Evolutionary conservation across 208 protist genomes (phyloP).

Genomic region (Herpetomonas tarakana): DNA sequence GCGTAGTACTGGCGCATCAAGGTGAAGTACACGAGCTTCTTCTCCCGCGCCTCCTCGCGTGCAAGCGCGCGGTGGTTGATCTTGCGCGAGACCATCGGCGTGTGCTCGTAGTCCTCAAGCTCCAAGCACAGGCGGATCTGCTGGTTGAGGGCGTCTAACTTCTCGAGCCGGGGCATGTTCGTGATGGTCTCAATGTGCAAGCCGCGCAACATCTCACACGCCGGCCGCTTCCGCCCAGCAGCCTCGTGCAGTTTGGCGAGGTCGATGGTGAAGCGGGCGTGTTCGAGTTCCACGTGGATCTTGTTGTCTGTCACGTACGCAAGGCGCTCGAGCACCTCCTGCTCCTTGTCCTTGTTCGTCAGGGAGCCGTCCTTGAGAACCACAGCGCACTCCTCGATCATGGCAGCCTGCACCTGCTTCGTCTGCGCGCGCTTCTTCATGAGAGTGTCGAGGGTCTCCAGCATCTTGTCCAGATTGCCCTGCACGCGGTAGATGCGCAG

Average conservation of each 20-base stretch:
- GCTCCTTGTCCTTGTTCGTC: slow-evolving; percentile 29
- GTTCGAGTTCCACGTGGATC: slow-evolving; percentile 96
- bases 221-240: slow-evolving; percentile 86
- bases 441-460: slow-evolving; percentile 83
- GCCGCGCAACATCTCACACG: slow-evolving; percentile 92
- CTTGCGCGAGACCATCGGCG: slow-evolving; percentile 93
- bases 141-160: slow-evolving; percentile 94
- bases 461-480: slow-evolving; percentile 74
- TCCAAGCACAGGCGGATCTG: slow-evolving; percentile 95
- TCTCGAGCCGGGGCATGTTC: slow-evolving; percentile 96
- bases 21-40: slow-evolving; percentile 83
- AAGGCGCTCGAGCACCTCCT: slow-evolving; percentile 90
- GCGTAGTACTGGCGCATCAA: slow-evolving; percentile 90
- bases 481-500: slow-evolving; percentile 87
- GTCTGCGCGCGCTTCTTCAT: slow-evolving; percentile 94
- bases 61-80: slow-evolving; percentile 86
- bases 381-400: slow-evolving; percentile 86
- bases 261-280: slow-evolving; percentile 92
- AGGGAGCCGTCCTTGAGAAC: slow-evolving; percentile 58
- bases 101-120: slow-evolving; percentile 93
- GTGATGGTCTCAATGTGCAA: slow-evolving; percentile 97
- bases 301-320: slow-evolving; percentile 92
- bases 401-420: slow-evolving; percentile 89
- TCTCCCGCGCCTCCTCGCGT: slow-evolving; percentile 55
- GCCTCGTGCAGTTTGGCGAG: slow-evolving; percentile 90